These are phyloP conservation scores for Backusella tuberculispora DNA, from an alignment of 192 early-diverging fungal species.

Conservation along the genomic window DNA sequence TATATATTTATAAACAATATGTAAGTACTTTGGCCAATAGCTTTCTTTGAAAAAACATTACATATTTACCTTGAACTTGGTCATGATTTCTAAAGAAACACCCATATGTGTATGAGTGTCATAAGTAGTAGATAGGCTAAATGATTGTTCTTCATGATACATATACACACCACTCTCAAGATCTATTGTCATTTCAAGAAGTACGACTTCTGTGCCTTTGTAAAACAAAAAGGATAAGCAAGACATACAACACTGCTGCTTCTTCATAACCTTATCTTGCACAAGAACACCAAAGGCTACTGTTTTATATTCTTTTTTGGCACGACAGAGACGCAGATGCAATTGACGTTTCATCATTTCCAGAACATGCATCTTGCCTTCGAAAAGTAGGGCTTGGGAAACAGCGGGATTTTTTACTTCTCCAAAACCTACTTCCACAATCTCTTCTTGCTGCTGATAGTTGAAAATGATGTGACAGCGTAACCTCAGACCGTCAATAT, in stretches of 20 bases:
- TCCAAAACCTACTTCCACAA: slow-evolving; percentile 18
- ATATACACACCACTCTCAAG: slow-evolving; percentile 17
- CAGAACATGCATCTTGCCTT: slow-evolving; percentile 17
- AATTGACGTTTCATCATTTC: slow-evolving; percentile 22
- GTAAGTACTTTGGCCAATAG: slow-evolving; percentile 10
- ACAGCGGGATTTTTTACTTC: not conserved
- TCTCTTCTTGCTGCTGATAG: not conserved
- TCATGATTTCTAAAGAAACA: slow-evolving; percentile 6
- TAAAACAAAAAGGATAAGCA: slow-evolving; percentile 19
- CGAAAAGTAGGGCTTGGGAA: not conserved
- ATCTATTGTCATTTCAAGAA: slow-evolving; percentile 10
- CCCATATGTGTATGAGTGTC: slow-evolving; percentile 14
- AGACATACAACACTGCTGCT: not conserved
- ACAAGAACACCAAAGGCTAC: slow-evolving; percentile 20
- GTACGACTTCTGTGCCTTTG: slow-evolving; percentile 4
- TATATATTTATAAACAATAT: slow-evolving; percentile 3
- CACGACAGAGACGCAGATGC: slow-evolving; percentile 6
- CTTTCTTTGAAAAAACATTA: slow-evolving; percentile 4
- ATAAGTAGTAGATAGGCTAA: not conserved
- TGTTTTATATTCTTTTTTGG: slow-evolving; percentile 13
- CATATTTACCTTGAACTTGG: slow-evolving; percentile 1
- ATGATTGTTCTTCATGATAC: slow-evolving; percentile 9
- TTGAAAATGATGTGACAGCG: slow-evolving; percentile 3
- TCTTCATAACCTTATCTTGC: slow-evolving; percentile 9
- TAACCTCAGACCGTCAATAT: not conserved